These are phyloP conservation scores for Thelonectria discophora DNA, from an alignment of 2,329 filamentous ascomycete genomes.

Conservation along the genomic window DNA sequence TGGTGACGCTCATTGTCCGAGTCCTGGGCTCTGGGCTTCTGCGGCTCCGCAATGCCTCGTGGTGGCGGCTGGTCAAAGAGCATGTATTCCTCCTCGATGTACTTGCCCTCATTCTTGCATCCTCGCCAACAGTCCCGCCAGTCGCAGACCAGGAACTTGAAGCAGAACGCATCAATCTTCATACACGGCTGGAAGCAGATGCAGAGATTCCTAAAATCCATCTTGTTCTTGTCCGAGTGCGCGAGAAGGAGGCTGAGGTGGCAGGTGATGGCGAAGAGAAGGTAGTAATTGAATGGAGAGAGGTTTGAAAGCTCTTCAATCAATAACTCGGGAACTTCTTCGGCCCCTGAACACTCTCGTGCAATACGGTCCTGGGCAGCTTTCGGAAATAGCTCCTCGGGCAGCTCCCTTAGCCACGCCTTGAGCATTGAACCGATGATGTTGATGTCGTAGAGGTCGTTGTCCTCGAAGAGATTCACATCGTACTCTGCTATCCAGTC, in stretches of 20 bases:
- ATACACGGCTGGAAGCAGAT: slow-evolving; percentile 98
- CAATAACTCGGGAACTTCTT: slow-evolving; percentile 82
- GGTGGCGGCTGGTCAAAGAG: slow-evolving; percentile 68
- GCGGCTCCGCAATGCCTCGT: slow-evolving; percentile 54
- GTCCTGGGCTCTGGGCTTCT: slow-evolving; percentile 41
- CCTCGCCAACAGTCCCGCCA: slow-evolving; percentile 98
- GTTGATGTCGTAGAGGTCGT: slow-evolving; percentile 93
- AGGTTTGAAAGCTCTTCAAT: slow-evolving; percentile 92
- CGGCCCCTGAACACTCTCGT: slow-evolving; percentile 80
- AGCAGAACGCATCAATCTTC: slow-evolving; percentile 94
- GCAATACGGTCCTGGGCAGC: slow-evolving; percentile 81
- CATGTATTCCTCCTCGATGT: slow-evolving; percentile 74
- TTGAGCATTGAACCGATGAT: slow-evolving; percentile 97
- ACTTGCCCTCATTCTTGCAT: slow-evolving; percentile 88
- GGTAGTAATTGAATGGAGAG: slow-evolving; percentile 97
- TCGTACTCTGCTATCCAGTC: slow-evolving; percentile 70
- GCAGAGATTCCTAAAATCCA: slow-evolving; percentile 95
- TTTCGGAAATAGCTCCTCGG: slow-evolving; percentile 92
- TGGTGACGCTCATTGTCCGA: slow-evolving; percentile 37
- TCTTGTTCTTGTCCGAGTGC: slow-evolving; percentile 95
- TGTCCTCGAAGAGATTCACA: slow-evolving; percentile 87
- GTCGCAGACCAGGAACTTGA: slow-evolving; percentile 93
- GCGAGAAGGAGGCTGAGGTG: slow-evolving; percentile 91
- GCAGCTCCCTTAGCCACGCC: slow-evolving; percentile 93
- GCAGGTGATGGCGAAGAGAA: slow-evolving; percentile 96